phyloP scores from a whole-genome alignment of 352 stramenopile species.

The Pythium aquatile region DNA sequence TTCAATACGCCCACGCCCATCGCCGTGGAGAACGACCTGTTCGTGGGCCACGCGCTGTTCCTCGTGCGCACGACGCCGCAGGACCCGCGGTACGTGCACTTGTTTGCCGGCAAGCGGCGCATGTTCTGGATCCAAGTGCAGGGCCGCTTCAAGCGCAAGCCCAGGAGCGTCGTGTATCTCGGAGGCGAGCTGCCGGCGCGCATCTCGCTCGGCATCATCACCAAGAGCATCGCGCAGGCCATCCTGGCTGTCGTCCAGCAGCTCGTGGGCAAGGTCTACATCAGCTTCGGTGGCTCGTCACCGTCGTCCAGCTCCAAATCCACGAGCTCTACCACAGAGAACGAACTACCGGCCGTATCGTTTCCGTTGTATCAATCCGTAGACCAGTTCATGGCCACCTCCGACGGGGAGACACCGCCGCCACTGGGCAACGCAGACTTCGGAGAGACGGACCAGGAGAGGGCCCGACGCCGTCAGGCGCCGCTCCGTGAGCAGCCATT shows the following conservation, averaged over 20 bases:
- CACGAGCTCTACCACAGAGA: background rate
- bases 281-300: conserved; percentile 57
- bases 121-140: conserved; percentile 90
- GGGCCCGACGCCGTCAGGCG: conserved; percentile 40
- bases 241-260: conserved; percentile 78
- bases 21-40: conserved; percentile 87
- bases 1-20: conserved; percentile 66
- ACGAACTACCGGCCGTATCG: conserved; percentile 54
- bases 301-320: background rate
- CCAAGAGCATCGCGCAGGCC: conserved; percentile 68
- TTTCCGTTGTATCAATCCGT: conserved; percentile 81
- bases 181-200: conserved; percentile 65
- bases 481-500: conserved; percentile 51
- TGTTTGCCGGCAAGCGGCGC: conserved; percentile 65
- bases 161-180: conserved; percentile 58
- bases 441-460: conserved; percentile 54
- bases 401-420: conserved; percentile 47
- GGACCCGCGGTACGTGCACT: conserved; percentile 43
- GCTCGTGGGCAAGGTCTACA: conserved; percentile 60
- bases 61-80: conserved; percentile 72
- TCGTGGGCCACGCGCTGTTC: conserved; percentile 75
- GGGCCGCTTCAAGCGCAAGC: conserved; percentile 70
- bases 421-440: conserved; percentile 55
- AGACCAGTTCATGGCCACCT: conserved; percentile 78
- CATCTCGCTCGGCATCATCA: conserved; percentile 73